Percentiles rank a stretch among this genome's conserved stretches.
Conservation (phyloP, 306 rosid genomes). For the Quercus cerris region DNA sequence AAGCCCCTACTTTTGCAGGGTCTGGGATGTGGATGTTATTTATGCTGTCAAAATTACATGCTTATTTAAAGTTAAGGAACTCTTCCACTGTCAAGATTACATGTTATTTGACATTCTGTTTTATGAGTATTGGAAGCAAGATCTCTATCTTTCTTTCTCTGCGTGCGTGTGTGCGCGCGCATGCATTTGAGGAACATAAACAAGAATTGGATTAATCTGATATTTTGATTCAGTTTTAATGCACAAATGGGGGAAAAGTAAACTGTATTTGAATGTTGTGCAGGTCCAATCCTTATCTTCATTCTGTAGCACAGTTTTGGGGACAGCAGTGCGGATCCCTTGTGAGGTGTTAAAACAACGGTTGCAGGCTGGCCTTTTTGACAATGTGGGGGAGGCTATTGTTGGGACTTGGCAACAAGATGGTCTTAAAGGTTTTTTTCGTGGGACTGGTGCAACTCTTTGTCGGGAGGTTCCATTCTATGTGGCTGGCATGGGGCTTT, state of each 20-base stretch:
- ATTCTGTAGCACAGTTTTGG: conserved; percentile 94
- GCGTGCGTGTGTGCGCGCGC: too few relatives aligned
- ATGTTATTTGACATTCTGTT: not conserved
- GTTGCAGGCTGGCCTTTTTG: conserved; percentile 92
- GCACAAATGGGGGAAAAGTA: not conserved
- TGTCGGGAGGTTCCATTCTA: conserved; percentile 99
- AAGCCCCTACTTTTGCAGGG: too few relatives aligned
- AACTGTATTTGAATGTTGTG: conserved; percentile 25
- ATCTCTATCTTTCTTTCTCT: not conserved
- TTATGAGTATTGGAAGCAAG: not conserved
- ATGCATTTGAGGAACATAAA: not conserved
- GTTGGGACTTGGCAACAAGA: conserved; percentile 90
- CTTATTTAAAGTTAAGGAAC: not conserved
- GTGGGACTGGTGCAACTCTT: conserved; percentile 99
- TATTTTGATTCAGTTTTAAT: conserved; percentile 3
- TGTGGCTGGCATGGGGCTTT: conserved; percentile 98
- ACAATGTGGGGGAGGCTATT: conserved; percentile 83
- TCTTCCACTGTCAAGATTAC: not conserved
- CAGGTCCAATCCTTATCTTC: conserved; percentile 94
- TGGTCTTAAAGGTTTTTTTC: conserved; percentile 95
- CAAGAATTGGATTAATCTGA: not conserved
- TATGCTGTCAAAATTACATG: not conserved
- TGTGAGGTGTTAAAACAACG: conserved; percentile 97
- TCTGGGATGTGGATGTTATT: not conserved
- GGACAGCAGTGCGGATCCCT: conserved; percentile 96